phyloP scores from a whole-genome alignment of 2,329 filamentous ascomycete species.

The Lachnum nothofagi region DNA sequence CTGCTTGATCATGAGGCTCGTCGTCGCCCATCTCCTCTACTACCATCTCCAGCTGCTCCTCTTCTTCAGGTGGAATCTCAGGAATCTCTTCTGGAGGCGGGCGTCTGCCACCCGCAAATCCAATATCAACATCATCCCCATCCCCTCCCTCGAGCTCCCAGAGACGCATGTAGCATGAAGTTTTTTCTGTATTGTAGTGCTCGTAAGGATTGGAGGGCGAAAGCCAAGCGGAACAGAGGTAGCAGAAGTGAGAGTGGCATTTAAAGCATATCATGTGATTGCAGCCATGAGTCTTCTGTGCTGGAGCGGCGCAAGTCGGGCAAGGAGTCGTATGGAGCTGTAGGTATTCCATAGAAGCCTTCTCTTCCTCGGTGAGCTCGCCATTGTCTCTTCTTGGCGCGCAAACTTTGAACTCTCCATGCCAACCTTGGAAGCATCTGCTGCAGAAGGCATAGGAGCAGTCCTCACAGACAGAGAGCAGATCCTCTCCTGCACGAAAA shows the following conservation, averaged over 20 bases:
- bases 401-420: slow-evolving; percentile 75
- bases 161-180: slow-evolving; percentile 73
- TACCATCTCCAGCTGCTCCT: slow-evolving; percentile 4
- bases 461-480: slow-evolving; percentile 80
- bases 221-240: slow-evolving; percentile 86
- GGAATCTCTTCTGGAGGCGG: slow-evolving; percentile 7
- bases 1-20: slow-evolving; percentile 10
- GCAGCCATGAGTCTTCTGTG: slow-evolving; percentile 88
- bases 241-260: slow-evolving; percentile 91
- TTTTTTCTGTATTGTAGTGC: slow-evolving; percentile 73
- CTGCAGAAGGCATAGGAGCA: slow-evolving; percentile 85
- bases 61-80: slow-evolving; percentile 8
- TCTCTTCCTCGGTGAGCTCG: slow-evolving; percentile 77
- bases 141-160: slow-evolving; percentile 89
- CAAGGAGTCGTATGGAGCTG: slow-evolving; percentile 77
- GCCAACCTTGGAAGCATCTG: slow-evolving; percentile 72
- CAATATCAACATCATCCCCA: slow-evolving; percentile 38
- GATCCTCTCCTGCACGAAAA: slow-evolving; percentile 45
- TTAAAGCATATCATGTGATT: slow-evolving; percentile 95
- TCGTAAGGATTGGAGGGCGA: slow-evolving; percentile 74
- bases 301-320: slow-evolving; percentile 77
- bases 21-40: slow-evolving; percentile 7
- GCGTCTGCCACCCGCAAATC: slow-evolving; percentile 19
- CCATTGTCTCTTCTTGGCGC: slow-evolving; percentile 59
- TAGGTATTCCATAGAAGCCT: slow-evolving; percentile 81